phyloP scores from a whole-genome alignment of 176 grass and related monocot species.

The Juncus inflexus region DNA sequence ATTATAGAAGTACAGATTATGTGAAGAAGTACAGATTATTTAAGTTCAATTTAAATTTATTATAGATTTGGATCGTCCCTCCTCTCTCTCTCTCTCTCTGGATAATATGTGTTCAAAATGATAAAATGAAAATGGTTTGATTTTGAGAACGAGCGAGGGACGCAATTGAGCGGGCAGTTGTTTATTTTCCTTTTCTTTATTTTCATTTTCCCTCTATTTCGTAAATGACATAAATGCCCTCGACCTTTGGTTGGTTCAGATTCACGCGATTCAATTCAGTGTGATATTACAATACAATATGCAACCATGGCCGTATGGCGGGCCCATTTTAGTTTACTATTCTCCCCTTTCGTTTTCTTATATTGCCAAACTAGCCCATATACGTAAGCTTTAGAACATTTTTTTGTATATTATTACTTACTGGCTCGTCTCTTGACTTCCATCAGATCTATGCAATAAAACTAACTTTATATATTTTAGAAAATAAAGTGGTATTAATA shows the following conservation, averaged over 20 bases:
- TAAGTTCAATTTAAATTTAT: constrained; percentile 11
- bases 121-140: constrained; percentile 19
- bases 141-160: too few relatives aligned
- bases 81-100: not conserved
- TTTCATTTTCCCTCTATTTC: not conserved
- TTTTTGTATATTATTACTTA: too few relatives aligned
- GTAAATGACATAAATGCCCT: not conserved
- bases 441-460: too few relatives aligned
- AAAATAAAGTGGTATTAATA: too few relatives aligned
- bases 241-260: not conserved
- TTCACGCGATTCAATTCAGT: not conserved
- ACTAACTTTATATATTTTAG: too few relatives aligned
- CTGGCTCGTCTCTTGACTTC: too few relatives aligned
- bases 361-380: not conserved
- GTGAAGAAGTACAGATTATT: not conserved
- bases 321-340: not conserved
- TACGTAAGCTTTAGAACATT: too few relatives aligned
- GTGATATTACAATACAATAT: too few relatives aligned
- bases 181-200: constrained; percentile 1
- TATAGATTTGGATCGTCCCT: not conserved
- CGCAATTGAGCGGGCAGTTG: constrained; percentile 15
- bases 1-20: not conserved
- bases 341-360: not conserved
- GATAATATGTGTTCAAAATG: not conserved
- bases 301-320: not conserved